phyloP scores from a whole-genome alignment of 768 basidiomycete species.

The Gloeophyllum trabeum region DNA sequence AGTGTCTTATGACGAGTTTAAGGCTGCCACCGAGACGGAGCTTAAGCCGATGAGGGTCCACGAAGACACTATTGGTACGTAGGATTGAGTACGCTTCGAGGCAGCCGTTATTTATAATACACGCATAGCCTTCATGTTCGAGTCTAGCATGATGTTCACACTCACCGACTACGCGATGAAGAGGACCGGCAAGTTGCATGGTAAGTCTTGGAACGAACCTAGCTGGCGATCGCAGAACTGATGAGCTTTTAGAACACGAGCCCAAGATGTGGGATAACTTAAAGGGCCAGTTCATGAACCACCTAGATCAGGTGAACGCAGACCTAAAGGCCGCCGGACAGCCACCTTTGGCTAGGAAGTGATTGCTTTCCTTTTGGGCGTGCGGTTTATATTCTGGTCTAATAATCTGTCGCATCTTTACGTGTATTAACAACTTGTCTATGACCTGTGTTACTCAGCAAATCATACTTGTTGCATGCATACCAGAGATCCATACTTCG shows the following conservation, averaged over 20 bases:
- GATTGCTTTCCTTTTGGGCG: not conserved
- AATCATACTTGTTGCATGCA: too few species aligned
- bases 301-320: constrained; percentile 42
- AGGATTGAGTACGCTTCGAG: not conserved
- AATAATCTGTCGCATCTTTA: not conserved
- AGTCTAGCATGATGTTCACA: constrained; percentile 49
- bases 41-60: constrained; percentile 37
- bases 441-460: too few species aligned
- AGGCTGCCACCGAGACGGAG: constrained; percentile 41
- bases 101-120: not conserved
- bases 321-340: constrained; percentile 14
- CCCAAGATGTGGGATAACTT: constrained; percentile 59
- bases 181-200: constrained; percentile 44
- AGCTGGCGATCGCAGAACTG: not conserved
- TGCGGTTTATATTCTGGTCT: not conserved
- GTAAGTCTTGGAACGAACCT: constrained; percentile 18
- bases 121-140: constrained; percentile 49
- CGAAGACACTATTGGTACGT: constrained; percentile 41
- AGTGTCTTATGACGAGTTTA: constrained; percentile 54
- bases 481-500: too few species aligned
- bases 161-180: constrained; percentile 57
- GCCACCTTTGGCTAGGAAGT: constrained; percentile 9
- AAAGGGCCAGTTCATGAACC: constrained; percentile 44
- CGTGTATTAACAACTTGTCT: too few species aligned
- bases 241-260: constrained; percentile 34